Conservation (phyloP, 495 filamentous ascomycete species). For the Glonium stellatum region DNA sequence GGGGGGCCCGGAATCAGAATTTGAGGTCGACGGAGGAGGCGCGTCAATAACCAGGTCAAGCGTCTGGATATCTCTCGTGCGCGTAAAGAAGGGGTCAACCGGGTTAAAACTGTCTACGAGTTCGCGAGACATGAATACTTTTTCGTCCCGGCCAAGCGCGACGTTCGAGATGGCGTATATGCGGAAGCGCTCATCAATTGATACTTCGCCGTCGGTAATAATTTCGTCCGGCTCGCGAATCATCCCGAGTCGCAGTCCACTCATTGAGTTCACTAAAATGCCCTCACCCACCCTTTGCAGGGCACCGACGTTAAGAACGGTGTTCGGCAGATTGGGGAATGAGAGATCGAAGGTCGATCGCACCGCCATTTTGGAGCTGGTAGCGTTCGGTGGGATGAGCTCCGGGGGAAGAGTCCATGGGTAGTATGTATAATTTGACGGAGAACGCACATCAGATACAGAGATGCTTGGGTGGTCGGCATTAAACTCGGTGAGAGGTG, state of each 20-base stretch:
- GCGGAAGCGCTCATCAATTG: conserved; percentile 24
- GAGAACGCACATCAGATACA: conserved; percentile 52
- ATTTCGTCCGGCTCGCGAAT: conserved; percentile 50
- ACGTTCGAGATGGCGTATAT: conserved; percentile 66
- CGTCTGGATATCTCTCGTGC: conserved; percentile 62
- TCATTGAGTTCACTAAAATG: conserved; percentile 69
- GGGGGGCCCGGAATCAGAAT: not conserved
- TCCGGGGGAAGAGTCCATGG: conserved; percentile 82
- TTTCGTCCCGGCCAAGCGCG: conserved; percentile 81
- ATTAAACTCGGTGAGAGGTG: conserved; percentile 47
- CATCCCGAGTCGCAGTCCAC: conserved; percentile 72
- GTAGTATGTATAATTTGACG: conserved; percentile 75
- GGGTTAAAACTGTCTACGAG: conserved; percentile 64
- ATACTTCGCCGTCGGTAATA: not conserved
- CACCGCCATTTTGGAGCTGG: conserved; percentile 56
- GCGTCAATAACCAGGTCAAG: conserved; percentile 66
- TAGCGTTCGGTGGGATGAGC: conserved; percentile 66
- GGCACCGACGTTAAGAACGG: conserved; percentile 42
- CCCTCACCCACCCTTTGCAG: conserved; percentile 49
- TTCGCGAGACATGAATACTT: conserved; percentile 71
- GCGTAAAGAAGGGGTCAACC: conserved; percentile 75
- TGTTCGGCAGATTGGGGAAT: conserved; percentile 64
- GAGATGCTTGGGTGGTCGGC: conserved; percentile 49
- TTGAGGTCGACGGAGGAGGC: conserved; percentile 22
- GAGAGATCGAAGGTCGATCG: conserved; percentile 67